phyloP scores from a whole-genome alignment of 768 basidiomycete genomes.

The Russula sp. region DNA sequence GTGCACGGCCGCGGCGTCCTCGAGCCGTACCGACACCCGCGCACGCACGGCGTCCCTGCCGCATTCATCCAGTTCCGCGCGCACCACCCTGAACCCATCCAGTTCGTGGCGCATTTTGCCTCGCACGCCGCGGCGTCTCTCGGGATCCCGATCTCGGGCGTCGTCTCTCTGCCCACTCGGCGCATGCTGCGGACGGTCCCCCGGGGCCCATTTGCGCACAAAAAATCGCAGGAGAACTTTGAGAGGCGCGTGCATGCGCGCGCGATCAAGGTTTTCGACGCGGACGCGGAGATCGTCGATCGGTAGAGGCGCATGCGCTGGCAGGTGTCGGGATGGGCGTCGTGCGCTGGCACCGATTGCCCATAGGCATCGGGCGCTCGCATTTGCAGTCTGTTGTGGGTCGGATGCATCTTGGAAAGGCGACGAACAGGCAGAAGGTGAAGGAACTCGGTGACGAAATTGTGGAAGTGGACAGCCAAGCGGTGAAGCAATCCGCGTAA shows the following conservation, averaged over 20 bases:
- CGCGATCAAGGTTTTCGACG: constrained; percentile 86
- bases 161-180: constrained; percentile 62
- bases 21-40: constrained; percentile 50
- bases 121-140: constrained; percentile 80
- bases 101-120: constrained; percentile 79
- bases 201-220: constrained; percentile 81
- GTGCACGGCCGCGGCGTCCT: constrained; percentile 58
- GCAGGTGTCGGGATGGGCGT: constrained; percentile 86
- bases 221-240: too few relatives aligned
- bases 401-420: constrained; percentile 31
- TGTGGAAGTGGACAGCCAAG: constrained; percentile 30
- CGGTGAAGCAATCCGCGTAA: not conserved
- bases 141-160: constrained; percentile 67
- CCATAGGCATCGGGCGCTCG: constrained; percentile 45
- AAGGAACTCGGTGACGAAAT: constrained; percentile 32
- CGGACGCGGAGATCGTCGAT: constrained; percentile 69
- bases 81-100: constrained; percentile 58
- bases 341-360: constrained; percentile 66
- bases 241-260: constrained; percentile 86
- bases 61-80: constrained; percentile 78
- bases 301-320: constrained; percentile 63
- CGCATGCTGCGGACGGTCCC: constrained; percentile 82
- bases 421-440: constrained; percentile 30
- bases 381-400: constrained; percentile 35
- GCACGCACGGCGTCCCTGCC: constrained; percentile 66